phyloP scores from a whole-genome alignment of 2,329 filamentous ascomycete species.

The Cladosporium sp. region DNA sequence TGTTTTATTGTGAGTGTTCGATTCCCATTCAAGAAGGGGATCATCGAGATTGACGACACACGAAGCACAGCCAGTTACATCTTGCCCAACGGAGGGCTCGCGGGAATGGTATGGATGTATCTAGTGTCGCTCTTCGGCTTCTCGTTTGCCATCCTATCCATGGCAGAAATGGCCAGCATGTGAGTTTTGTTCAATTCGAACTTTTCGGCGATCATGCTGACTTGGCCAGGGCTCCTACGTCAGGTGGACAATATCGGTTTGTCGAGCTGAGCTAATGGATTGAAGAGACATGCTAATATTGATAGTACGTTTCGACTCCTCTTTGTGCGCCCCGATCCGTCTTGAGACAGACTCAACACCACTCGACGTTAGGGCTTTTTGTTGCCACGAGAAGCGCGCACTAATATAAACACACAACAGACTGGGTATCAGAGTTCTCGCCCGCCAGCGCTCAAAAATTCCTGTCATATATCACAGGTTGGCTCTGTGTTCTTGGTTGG shows the following conservation, averaged over 20 bases:
- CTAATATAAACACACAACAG: background rate
- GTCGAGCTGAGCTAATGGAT: background rate
- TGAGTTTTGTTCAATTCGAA: background rate
- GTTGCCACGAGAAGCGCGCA: background rate
- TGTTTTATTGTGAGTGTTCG: slow-evolving; percentile 1
- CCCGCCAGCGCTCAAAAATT: slow-evolving; percentile 33
- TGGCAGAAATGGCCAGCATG: slow-evolving; percentile 24
- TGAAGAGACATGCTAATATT: background rate
- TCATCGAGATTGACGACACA: background rate
- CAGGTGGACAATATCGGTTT: slow-evolving; percentile 20
- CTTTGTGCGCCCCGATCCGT: background rate
- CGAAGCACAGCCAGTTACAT: slow-evolving; percentile 19
- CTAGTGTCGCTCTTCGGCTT: slow-evolving; percentile 29
- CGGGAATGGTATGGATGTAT: slow-evolving; percentile 30
- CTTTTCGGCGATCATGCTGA: background rate
- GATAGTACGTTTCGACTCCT: background rate
- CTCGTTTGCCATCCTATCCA: slow-evolving; percentile 24
- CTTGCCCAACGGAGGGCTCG: slow-evolving; percentile 24
- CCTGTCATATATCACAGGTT: slow-evolving; percentile 37
- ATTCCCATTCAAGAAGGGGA: background rate
- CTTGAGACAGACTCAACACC: background rate
- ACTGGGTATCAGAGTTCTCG: slow-evolving; percentile 33
- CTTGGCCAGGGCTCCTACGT: slow-evolving; percentile 30
- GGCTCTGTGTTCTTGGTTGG: slow-evolving; percentile 33
- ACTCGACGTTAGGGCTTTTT: background rate